A percentile compares a stretch with the other conserved stretches of the same genome.
These are phyloP conservation scores for Sapria himalayana DNA, from an alignment of 345 rosid species.

Conservation along the genomic window DNA sequence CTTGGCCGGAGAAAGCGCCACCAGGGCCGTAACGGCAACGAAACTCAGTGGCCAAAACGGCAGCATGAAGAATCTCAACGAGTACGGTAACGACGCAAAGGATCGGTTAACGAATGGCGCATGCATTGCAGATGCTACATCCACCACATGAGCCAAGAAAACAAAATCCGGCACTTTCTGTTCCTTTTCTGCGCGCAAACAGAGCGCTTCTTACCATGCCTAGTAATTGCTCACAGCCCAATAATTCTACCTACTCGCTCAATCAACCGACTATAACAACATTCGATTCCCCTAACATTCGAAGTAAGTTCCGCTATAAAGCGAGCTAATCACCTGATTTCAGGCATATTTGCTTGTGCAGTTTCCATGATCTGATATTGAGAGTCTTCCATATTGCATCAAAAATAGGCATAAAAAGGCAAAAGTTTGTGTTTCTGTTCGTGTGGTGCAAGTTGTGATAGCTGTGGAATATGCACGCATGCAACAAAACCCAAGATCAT, in stretches of 20 bases:
- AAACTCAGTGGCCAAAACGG: constrained; percentile 29
- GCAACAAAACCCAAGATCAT: neutral
- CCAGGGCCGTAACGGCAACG: constrained; percentile 28
- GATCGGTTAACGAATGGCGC: constrained; percentile 43
- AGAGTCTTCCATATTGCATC: constrained; percentile 62
- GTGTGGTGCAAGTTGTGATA: constrained; percentile 77
- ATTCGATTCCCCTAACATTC: too few species aligned
- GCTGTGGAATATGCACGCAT: constrained; percentile 16
- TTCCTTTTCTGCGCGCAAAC: constrained; percentile 26
- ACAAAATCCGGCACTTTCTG: constrained; percentile 66
- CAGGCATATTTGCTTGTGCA: constrained; percentile 28
- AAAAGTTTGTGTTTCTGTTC: constrained; percentile 60
- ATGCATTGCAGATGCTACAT: constrained; percentile 41
- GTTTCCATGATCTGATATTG: constrained; percentile 51
- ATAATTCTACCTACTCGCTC: too few species aligned
- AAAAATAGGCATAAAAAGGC: constrained; percentile 89
- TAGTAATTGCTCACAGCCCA: too few species aligned
- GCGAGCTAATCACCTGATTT: constrained; percentile 38
- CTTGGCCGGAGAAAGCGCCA: constrained; percentile 76
- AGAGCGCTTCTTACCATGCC: too few species aligned
- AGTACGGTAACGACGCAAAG: constrained; percentile 36
- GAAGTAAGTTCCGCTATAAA: too few species aligned
- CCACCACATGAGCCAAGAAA: constrained; percentile 85
- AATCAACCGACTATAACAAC: too few species aligned
- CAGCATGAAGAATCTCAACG: constrained; percentile 19